phyloP scores from a whole-genome alignment of 352 stramenopile genomes.

The Phytophthora europaea region DNA sequence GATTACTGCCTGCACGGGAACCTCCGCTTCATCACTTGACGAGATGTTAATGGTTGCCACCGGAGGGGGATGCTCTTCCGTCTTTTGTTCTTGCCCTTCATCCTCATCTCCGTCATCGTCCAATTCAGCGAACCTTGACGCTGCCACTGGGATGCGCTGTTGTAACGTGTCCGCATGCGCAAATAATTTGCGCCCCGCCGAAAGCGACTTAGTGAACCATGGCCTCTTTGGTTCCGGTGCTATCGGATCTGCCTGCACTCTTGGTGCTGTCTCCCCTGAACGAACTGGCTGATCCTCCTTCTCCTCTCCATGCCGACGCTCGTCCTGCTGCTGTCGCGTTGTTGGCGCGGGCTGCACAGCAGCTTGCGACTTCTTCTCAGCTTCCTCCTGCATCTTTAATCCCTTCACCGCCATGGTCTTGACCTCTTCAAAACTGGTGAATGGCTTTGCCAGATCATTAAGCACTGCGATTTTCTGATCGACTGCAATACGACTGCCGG shows the following conservation, averaged over 20 bases:
- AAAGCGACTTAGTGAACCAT: neutral
- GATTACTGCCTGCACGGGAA: too few species aligned
- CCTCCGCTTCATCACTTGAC: neutral
- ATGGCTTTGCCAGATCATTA: neutral
- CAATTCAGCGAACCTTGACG: neutral
- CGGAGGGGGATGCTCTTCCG: too few species aligned
- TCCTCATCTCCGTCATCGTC: neutral
- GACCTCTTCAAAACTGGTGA: neutral
- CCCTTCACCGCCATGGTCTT: neutral
- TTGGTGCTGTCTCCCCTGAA: neutral
- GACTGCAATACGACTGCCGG: neutral
- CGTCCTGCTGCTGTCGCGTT: too few species aligned
- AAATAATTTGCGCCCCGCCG: neutral
- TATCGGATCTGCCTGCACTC: neutral
- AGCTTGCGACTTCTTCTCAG: neutral
- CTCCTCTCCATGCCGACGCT: neutral
- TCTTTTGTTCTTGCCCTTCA: neutral
- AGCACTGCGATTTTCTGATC: neutral
- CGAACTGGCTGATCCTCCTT: neutral
- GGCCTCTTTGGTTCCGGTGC: neutral
- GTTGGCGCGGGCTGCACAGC: neutral
- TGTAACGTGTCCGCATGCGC: neutral
- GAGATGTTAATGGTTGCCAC: neutral
- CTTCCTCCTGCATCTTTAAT: neutral
- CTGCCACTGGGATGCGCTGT: neutral